Conservation (phyloP, 1,284 basidiomycete genomes). For the Malassezia caprae region DNA sequence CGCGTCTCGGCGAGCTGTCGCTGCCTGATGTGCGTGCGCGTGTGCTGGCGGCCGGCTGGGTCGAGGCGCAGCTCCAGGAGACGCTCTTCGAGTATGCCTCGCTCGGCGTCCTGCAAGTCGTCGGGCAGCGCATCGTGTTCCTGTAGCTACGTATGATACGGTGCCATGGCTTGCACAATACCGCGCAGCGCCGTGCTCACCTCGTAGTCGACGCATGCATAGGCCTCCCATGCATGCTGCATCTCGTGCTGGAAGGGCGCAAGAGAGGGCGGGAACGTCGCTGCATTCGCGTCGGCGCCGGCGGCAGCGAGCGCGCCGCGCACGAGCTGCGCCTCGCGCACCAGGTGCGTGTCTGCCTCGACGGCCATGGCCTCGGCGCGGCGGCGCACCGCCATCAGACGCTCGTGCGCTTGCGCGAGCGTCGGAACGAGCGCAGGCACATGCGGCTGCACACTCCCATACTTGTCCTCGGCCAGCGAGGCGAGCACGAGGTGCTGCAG, state of each 20-base stretch:
- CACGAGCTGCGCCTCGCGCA: constrained; percentile 11
- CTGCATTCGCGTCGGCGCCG: constrained; percentile 1
- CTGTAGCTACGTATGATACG: constrained; percentile 14
- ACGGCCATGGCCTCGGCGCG: constrained; percentile 3
- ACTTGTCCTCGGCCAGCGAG: constrained; percentile 28
- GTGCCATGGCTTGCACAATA: constrained; percentile 9
- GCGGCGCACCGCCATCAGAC: constrained; percentile 3
- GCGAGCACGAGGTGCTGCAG: constrained; percentile 23
- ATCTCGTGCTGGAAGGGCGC: constrained; percentile 14
- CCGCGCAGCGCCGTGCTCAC: not conserved
- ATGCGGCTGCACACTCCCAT: constrained; percentile 30
- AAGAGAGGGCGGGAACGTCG: constrained; percentile 10
- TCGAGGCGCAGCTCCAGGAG: constrained; percentile 32
- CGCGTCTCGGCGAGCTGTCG: constrained; percentile 17
- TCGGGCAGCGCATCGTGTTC: constrained; percentile 25
- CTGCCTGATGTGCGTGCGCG: constrained; percentile 28
- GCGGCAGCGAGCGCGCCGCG: constrained; percentile 10
- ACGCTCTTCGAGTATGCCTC: constrained; percentile 26
- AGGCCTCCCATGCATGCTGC: constrained; percentile 11
- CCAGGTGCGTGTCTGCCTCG: constrained; percentile 11
- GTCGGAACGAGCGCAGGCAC: constrained; percentile 15
- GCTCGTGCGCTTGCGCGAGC: constrained; percentile 8
- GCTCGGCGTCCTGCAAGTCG: constrained; percentile 25
- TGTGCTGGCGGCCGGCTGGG: constrained; percentile 27
- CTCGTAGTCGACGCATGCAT: constrained; percentile 1